Evolutionary conservation across 106 monocot species (phyloP).

Genomic region (Cymbidium sinense): DNA sequence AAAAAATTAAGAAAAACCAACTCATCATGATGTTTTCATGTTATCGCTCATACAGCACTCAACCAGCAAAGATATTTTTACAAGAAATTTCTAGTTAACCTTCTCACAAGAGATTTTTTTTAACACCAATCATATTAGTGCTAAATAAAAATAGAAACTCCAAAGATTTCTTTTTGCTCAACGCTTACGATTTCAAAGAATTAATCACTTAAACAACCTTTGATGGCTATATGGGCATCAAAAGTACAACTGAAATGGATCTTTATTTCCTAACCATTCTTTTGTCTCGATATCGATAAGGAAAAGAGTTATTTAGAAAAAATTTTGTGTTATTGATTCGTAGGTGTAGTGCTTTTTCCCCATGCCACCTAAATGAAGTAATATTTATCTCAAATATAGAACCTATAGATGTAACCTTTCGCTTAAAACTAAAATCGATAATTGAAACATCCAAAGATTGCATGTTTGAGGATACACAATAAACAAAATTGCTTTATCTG

Average conservation of each 20-base stretch:
- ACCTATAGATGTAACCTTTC: background rate
- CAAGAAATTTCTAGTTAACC: too few relatives aligned
- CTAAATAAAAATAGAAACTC: background rate
- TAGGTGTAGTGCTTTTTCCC: background rate
- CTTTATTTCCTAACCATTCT: background rate
- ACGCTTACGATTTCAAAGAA: background rate
- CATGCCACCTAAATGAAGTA: background rate
- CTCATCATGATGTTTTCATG: too few relatives aligned
- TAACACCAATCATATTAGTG: background rate
- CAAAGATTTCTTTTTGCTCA: background rate
- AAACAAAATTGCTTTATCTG: too few relatives aligned
- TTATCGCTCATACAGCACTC: too few relatives aligned
- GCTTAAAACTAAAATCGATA: too few relatives aligned
- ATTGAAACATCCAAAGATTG: too few relatives aligned
- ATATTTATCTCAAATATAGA: background rate
- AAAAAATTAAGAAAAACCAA: too few relatives aligned
- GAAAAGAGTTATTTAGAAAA: background rate
- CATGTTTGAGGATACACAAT: too few relatives aligned
- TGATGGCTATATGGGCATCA: background rate
- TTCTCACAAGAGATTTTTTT: too few relatives aligned
- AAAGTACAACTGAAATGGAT: background rate
- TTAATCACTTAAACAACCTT: background rate
- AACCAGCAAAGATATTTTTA: too few relatives aligned
- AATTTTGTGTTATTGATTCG: background rate
- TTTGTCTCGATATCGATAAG: background rate